Percentiles rank a stretch among this genome's conserved stretches.
These are phyloP conservation scores for Anastatica hierochuntica DNA, from an alignment of 345 rosid species.

Conservation along the genomic window DNA sequence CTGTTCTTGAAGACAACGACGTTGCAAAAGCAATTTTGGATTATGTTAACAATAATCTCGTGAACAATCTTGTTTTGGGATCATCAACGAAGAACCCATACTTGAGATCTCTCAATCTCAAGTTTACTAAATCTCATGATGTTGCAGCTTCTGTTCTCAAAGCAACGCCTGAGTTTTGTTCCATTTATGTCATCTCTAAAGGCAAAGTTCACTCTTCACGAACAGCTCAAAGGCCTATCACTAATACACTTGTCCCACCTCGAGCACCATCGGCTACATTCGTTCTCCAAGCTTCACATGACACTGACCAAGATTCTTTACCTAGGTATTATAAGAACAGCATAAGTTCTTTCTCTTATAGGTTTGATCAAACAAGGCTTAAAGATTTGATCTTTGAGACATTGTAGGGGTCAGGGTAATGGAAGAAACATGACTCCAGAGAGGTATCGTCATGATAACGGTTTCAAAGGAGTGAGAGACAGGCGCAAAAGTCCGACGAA, in stretches of 20 bases:
- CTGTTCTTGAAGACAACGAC: conserved; percentile 51
- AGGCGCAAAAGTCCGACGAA: too few species aligned
- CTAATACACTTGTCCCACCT: conserved; percentile 41
- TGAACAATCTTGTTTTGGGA: conserved; percentile 54
- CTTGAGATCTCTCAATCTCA: conserved; percentile 45
- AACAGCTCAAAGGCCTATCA: conserved; percentile 40
- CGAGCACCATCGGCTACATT: conserved; percentile 37
- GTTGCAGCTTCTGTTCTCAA: conserved; percentile 45
- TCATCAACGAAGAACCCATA: conserved; percentile 49
- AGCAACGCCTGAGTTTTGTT: conserved; percentile 61
- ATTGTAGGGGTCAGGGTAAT: too few species aligned
- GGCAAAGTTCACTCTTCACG: conserved; percentile 46
- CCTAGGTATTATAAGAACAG: too few species aligned
- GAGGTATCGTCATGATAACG: too few species aligned
- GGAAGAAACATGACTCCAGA: too few species aligned
- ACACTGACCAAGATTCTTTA: too few species aligned
- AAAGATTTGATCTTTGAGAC: too few species aligned
- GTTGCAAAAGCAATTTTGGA: conserved; percentile 50
- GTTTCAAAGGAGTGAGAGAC: too few species aligned
- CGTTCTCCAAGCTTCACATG: too few species aligned
- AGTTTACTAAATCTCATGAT: conserved; percentile 25
- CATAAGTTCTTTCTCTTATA: too few species aligned
- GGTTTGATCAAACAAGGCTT: too few species aligned
- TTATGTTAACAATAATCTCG: conserved; percentile 38
- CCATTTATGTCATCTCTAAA: conserved; percentile 59